phyloP scores from a whole-genome alignment of 2,329 filamentous ascomycete genomes.

The Trichoderma sp. region DNA sequence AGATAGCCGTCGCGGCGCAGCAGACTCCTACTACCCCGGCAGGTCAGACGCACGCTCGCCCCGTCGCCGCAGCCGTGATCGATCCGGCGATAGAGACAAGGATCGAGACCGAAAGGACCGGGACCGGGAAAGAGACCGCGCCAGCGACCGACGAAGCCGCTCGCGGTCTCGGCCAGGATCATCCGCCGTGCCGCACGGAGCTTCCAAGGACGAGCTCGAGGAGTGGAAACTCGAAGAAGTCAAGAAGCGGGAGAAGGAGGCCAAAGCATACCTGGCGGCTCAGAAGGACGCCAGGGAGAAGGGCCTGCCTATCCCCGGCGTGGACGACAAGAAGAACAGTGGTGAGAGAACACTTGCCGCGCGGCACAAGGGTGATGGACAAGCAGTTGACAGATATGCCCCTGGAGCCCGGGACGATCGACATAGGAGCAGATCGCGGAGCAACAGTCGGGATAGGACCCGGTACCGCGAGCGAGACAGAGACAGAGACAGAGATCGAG shows the following conservation, averaged over 20 bases:
- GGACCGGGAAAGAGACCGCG: conserved; percentile 24
- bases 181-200: conserved; percentile 38
- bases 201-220: conserved; percentile 49
- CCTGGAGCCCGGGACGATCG: conserved; percentile 44
- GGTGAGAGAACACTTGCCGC: conserved; percentile 47
- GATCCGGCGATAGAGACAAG: conserved; percentile 29
- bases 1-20: conserved; percentile 25
- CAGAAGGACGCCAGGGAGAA: conserved; percentile 61
- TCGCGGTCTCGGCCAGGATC: conserved; percentile 44
- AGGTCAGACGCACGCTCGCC: conserved; percentile 25
- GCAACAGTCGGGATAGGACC: conserved; percentile 36
- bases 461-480: conserved; percentile 39
- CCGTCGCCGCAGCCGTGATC: conserved; percentile 30
- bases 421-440: conserved; percentile 37
- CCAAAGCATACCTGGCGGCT: conserved; percentile 62
- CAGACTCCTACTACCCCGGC: conserved; percentile 26
- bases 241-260: conserved; percentile 61
- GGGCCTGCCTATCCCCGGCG: conserved; percentile 56
- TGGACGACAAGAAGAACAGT: conserved; percentile 51
- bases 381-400: conserved; percentile 45
- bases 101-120: conserved; percentile 30
- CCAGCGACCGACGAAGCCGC: conserved; percentile 43
- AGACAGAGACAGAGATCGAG: conserved; percentile 34
- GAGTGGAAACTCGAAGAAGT: conserved; percentile 61
- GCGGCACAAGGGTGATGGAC: conserved; percentile 28